These are phyloP conservation scores for Acacia confusa DNA, from an alignment of 306 rosid genomes.

Conservation along the genomic window DNA sequence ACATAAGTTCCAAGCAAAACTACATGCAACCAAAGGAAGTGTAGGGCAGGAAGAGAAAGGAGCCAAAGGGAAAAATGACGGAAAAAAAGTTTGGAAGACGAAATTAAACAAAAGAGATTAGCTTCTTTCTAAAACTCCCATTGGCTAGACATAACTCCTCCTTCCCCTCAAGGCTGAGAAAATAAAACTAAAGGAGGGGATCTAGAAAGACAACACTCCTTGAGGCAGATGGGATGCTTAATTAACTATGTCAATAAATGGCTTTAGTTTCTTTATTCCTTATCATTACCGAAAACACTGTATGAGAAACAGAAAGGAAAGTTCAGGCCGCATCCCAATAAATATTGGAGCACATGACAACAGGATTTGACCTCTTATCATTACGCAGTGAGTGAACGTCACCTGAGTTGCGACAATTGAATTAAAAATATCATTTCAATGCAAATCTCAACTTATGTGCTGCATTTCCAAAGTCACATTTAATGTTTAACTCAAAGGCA, in stretches of 20 bases:
- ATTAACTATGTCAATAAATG: neutral
- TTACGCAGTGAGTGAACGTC: neutral
- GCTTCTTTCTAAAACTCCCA: neutral
- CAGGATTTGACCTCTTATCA: neutral
- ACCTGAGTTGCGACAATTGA: neutral
- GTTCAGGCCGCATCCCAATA: neutral
- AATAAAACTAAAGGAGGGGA: too few relatives aligned
- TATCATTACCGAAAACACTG: neutral
- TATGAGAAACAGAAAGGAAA: neutral
- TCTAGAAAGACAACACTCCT: neutral
- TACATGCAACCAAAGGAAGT: neutral
- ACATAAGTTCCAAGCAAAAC: slow-evolving; percentile 23
- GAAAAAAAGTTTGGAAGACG: neutral
- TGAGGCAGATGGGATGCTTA: neutral
- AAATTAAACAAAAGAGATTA: neutral
- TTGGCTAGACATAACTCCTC: neutral
- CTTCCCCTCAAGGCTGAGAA: neutral
- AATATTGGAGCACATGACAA: neutral
- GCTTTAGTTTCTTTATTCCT: neutral
- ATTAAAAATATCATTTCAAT: too few relatives aligned
- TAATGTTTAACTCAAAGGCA: neutral
- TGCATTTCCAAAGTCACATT: neutral
- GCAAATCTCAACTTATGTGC: neutral
- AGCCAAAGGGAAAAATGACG: slow-evolving; percentile 4
- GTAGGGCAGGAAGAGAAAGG: neutral